These are phyloP conservation scores for Saturnispora quitensis DNA, from an alignment of 805 yeast genomes.

Conservation along the genomic window DNA sequence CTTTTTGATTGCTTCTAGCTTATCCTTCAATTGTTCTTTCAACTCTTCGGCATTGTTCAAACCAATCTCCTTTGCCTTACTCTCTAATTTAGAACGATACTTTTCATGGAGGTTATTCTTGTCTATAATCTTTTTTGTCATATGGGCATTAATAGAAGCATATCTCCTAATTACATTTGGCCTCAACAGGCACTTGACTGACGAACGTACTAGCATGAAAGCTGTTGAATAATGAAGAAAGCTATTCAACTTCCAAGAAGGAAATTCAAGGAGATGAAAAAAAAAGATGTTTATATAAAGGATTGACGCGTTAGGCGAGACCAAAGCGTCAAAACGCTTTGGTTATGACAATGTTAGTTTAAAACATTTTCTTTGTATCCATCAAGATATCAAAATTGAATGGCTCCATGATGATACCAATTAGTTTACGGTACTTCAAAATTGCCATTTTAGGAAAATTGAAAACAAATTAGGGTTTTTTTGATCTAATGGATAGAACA, in stretches of 20 bases:
- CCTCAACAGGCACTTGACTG: not conserved
- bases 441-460: constrained; percentile 8
- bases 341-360: not conserved
- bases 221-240: not conserved
- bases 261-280: not conserved
- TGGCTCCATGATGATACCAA: not conserved
- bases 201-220: not conserved
- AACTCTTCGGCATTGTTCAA: constrained; percentile 46
- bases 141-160: constrained; percentile 23
- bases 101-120: constrained; percentile 26
- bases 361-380: no score
- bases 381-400: not conserved
- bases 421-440: not conserved
- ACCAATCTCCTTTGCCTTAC: constrained; percentile 34
- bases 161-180: constrained; percentile 7
- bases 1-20: constrained; percentile 45
- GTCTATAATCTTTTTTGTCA: constrained; percentile 21
- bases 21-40: constrained; percentile 50
- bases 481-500: not conserved
- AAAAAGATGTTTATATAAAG: not conserved
- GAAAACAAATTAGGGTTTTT: constrained; percentile 4
- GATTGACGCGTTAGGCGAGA: not conserved
- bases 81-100: constrained; percentile 34
- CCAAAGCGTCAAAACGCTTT: not conserved
- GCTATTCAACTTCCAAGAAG: not conserved